A percentile compares a stretch with the other conserved stretches of the same genome.
Conservation (phyloP, 108 stramenopile genomes). For the Cyclotella cryptica region DNA sequence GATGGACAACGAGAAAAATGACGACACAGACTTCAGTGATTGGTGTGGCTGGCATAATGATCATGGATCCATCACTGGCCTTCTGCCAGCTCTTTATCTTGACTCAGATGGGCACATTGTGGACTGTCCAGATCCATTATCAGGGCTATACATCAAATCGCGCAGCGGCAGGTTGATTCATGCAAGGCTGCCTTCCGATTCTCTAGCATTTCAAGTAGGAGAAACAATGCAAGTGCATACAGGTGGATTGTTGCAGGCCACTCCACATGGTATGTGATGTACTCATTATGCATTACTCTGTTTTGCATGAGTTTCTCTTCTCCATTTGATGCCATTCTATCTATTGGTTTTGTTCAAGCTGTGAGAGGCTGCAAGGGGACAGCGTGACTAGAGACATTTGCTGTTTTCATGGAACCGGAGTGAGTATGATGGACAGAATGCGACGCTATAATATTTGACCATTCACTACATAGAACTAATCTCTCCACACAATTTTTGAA, state of each 20-base stretch:
- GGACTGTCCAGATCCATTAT: slow-evolving; percentile 53
- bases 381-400: slow-evolving; percentile 73
- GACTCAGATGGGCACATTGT: slow-evolving; percentile 54
- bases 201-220: slow-evolving; percentile 91
- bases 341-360: slow-evolving; percentile 20
- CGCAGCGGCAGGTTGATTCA: slow-evolving; percentile 67
- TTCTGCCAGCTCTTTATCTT: slow-evolving; percentile 83
- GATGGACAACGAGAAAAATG: slow-evolving; percentile 1
- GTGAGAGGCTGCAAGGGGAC: slow-evolving; percentile 66
- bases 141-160: slow-evolving; percentile 88
- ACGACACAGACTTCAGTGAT: slow-evolving; percentile 43
- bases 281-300: background rate
- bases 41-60: slow-evolving; percentile 98
- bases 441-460: background rate
- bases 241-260: slow-evolving; percentile 90
- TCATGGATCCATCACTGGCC: slow-evolving; percentile 91
- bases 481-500: too few species aligned
- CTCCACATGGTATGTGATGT: slow-evolving; percentile 79
- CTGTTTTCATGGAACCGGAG: slow-evolving; percentile 85
- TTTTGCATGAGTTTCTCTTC: background rate
- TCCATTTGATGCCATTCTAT: background rate
- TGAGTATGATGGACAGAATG: slow-evolving; percentile 4
- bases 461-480: background rate
- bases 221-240: slow-evolving; percentile 92
- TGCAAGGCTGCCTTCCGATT: slow-evolving; percentile 67